Base-by-base conservation (phyloP, 495 filamentous ascomycete species). In the Choiromyces venosus region DNA sequence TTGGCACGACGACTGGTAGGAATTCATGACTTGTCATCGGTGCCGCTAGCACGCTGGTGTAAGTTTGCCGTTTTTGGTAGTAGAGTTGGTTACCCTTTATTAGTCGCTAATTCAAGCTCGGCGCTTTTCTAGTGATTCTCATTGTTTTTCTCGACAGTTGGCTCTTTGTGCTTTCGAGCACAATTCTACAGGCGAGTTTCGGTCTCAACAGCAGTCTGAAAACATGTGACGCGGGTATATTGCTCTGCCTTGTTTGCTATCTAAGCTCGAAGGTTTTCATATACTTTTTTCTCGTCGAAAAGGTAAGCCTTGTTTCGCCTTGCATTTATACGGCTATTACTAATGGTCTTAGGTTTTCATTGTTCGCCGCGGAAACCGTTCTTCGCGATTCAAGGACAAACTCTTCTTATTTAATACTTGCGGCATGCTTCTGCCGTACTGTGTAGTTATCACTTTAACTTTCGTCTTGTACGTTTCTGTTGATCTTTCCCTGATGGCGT, bases 231-330 rank as follows among this genome's bases (percentile, higher is more conserved):
- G 80, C 79, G 18, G 79, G 76, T 9, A 79, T 81, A 44, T 67
- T 81, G 44, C 75, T 81, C 18, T 81, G 80, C 40, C 67, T 81
- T 35, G 80, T 79, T 38, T 81, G 80, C 39, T 81, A 81, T 68
- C 72, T 81, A 7, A 81, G 80, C 61, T 81, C 80, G 4, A 81
- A 81, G 72, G 80, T 81, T 52, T 44, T 81, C 14, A 68, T 81
- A 29, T 81, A 81, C 71, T 77, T 81, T 21, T 81, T 81, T 36
- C 61, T 81, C 7, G 80, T 81, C 29, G 80, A 81, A 66, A 81
- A 81, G 74, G 80, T 81, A 75, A 36, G 7, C 21, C 38, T 40
- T 4, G 7, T 44, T 39, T 69, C 14, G 4, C 42, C 42, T 0
- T 39, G 37, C 12, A 40, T 29, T 35, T 4, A 5, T 18, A 25